These are phyloP conservation scores for Podaxis sp. DNA, from an alignment of 768 basidiomycete species.

Conservation along the genomic window DNA sequence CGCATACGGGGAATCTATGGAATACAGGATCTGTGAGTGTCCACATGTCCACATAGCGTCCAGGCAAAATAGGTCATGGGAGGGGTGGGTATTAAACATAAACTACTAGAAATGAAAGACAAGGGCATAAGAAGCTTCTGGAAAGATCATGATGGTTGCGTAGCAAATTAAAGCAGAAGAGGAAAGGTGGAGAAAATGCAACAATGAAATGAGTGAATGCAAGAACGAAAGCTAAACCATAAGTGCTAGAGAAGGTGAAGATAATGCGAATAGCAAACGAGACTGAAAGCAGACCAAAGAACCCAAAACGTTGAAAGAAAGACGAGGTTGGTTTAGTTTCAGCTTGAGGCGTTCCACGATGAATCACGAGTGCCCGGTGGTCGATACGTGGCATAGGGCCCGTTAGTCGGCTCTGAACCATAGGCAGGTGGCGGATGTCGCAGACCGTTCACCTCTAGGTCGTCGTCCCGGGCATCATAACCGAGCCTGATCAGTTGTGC, in stretches of 20 bases:
- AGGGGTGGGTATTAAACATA: neutral
- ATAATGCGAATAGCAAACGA: neutral
- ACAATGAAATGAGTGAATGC: neutral
- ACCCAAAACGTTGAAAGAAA: neutral
- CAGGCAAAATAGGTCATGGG: neutral
- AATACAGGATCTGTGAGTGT: neutral
- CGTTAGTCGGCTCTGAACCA: conserved; percentile 6
- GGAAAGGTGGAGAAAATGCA: neutral
- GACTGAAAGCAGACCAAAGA: neutral
- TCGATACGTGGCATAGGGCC: conserved; percentile 5
- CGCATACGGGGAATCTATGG: neutral
- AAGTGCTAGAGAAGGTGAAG: neutral
- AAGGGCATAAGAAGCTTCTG: neutral
- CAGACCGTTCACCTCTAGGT: conserved; percentile 19
- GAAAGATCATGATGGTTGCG: conserved; percentile 8
- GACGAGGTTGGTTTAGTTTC: neutral
- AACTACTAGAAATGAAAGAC: neutral
- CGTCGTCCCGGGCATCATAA: conserved; percentile 15
- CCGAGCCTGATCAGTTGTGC: conserved; percentile 8
- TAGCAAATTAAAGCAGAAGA: neutral
- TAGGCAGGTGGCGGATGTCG: conserved; percentile 29
- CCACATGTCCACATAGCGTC: neutral
- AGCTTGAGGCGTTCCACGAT: neutral
- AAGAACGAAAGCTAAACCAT: neutral
- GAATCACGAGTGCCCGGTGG: neutral